Evolutionary conservation across 1,284 basidiomycete species (phyloP), one percentile per base, ranked within the genome.

Genomic region (Ustilago nuda): DNA sequence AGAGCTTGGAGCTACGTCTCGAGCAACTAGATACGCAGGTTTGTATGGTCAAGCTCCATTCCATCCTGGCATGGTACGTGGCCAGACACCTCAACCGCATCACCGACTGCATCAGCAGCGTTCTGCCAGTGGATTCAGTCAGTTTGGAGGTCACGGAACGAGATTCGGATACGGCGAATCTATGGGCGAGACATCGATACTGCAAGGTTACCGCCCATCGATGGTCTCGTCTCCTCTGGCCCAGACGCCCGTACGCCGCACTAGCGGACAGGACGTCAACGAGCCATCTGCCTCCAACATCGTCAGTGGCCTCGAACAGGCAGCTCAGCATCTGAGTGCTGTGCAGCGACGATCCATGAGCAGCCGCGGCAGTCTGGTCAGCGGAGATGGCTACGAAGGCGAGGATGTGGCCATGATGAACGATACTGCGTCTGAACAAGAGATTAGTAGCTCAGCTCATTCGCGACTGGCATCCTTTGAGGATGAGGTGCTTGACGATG

Each of bases 21-120:
- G 92, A 35, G 92, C 92, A 2, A 93, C 91, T 12, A 97, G 87
- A 55, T 95, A 88, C 1, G 92, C 92, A 7, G 93, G 92, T 4
- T 95, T 93, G 17, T 76, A 72, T 32, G 69, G 66, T 1, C 67
- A 68, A 35, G 60, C 57, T 11, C 48, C 61, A 0, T 70, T 64
- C 37, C 58, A 59, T 15, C 58, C 61, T 3, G 64, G 63, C 8
- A 53, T 61, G 33, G 33, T 62, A n/a, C 68, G 74, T 23, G 69
- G 66, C 6, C 66, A 68, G 32, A 69, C 69, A 43, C 74, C 74
- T n/a, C 69, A 72, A 43, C 65, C 73, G 13, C 69, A 72, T 46
- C 74, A 76, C 37, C 73, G 74, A n/a, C 39, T 77, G 56, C 66
- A 73, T 36, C 74, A 76, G 58, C 74, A 66, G 54, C 59, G 75